Evolutionary conservation across 345 rosid genomes (phyloP).

Genomic region (Gossypium arboreum): DNA sequence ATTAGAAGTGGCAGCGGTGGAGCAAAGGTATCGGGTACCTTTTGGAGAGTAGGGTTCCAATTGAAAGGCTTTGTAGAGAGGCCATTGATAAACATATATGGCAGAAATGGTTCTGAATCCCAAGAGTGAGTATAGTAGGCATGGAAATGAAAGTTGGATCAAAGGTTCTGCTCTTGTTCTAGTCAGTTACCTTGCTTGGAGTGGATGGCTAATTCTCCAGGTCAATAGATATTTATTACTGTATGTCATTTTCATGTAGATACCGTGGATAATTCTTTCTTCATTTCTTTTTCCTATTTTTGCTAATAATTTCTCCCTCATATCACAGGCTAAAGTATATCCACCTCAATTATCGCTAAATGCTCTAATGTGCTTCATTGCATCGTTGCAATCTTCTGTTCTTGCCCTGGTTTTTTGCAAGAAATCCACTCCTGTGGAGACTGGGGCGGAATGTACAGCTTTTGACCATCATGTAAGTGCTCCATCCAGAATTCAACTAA

Average conservation of each 20-base stretch:
- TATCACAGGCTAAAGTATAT: constrained; percentile 28
- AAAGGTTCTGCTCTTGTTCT: constrained; percentile 46
- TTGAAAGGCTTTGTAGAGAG: constrained; percentile 26
- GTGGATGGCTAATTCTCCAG: constrained; percentile 42
- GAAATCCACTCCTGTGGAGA: constrained; percentile 36
- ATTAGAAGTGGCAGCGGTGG: constrained; percentile 24
- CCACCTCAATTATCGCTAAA: constrained; percentile 39
- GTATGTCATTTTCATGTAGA: no score
- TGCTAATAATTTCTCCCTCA: neutral
- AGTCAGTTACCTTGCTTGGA: constrained; percentile 37
- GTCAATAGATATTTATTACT: constrained; percentile 10
- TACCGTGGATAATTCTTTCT: no score
- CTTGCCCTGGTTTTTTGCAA: constrained; percentile 34
- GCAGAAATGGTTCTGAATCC: constrained; percentile 7
- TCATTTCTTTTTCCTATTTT: neutral
- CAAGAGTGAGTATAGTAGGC: no score
- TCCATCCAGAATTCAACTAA: neutral
- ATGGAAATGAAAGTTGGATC: constrained; percentile 33
- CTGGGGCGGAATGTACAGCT: constrained; percentile 41
- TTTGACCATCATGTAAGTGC: constrained; percentile 28
- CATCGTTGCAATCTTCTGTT: constrained; percentile 36
- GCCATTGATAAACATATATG: constrained; percentile 34
- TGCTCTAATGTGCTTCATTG: constrained; percentile 42
- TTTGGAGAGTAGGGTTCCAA: constrained; percentile 45
- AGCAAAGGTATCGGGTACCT: constrained; percentile 40